These are phyloP conservation scores for Withania somnifera DNA, from an alignment of 305 asterid genomes.

Conservation along the genomic window DNA sequence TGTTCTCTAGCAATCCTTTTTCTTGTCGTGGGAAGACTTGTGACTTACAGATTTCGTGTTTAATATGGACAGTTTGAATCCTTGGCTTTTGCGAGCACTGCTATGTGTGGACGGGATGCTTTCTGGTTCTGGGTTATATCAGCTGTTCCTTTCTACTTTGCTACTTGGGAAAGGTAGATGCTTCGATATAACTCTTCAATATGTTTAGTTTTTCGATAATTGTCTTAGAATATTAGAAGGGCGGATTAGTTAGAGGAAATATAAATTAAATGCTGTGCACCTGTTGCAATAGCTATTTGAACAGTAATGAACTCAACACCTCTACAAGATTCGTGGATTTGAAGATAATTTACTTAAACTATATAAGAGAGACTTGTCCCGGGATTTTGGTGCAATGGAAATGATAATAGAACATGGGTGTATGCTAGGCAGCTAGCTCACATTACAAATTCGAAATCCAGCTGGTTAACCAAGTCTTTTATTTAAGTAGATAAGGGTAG, in stretches of 20 bases:
- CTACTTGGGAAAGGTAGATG: conserved; percentile 83
- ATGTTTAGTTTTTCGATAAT: neutral
- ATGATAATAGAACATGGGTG: neutral
- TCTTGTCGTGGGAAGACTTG: conserved; percentile 2
- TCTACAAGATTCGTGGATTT: neutral
- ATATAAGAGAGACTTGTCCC: neutral
- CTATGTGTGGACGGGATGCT: conserved; percentile 68
- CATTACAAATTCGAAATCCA: neutral
- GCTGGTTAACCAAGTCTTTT: neutral
- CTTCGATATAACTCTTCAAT: neutral
- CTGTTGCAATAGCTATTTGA: neutral
- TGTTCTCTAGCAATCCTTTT: conserved; percentile 3
- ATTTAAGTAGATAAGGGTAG: neutral
- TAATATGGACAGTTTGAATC: conserved; percentile 52
- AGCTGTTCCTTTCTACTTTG: conserved; percentile 72
- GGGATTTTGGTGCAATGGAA: neutral
- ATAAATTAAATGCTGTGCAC: neutral
- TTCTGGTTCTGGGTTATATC: conserved; percentile 93
- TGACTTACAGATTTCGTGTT: conserved; percentile 6
- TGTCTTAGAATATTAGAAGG: neutral
- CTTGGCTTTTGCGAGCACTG: conserved; percentile 60
- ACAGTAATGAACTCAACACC: neutral
- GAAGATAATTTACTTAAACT: neutral
- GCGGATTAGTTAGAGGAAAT: neutral
- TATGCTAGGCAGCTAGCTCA: neutral